Percentiles rank a stretch among this genome's conserved stretches.
phyloP scores from a whole-genome alignment of 345 rosid genomes.

The Nasturtium officinale region DNA sequence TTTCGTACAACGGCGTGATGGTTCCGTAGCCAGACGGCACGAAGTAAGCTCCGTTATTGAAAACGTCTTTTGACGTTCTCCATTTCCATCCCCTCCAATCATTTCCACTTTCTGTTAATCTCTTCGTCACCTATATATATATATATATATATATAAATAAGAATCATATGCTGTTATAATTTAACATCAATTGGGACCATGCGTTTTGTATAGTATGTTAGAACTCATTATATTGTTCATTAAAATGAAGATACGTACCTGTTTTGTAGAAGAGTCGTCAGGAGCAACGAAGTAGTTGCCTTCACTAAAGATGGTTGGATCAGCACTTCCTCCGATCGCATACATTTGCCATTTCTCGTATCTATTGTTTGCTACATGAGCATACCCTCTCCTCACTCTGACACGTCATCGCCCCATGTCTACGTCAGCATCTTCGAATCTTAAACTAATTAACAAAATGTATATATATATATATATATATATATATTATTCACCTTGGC shows the following conservation, averaged over 20 bases:
- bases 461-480: background rate
- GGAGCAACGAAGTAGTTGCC: constrained; percentile 87
- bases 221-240: background rate
- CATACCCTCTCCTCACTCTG: constrained; percentile 73
- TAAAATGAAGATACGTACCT: constrained; percentile 46
- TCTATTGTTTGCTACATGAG: constrained; percentile 87
- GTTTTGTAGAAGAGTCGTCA: constrained; percentile 48
- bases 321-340: constrained; percentile 90
- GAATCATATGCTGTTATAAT: background rate
- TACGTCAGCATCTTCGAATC: constrained; percentile 16
- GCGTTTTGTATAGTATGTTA: background rate
- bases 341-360: constrained; percentile 93
- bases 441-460: background rate
- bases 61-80: constrained; percentile 77
- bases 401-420: constrained; percentile 19
- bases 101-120: constrained; percentile 50
- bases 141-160: too few relatives aligned
- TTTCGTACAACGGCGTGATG: constrained; percentile 56
- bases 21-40: constrained; percentile 83
- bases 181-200: background rate
- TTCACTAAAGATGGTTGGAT: constrained; percentile 91
- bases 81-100: constrained; percentile 75
- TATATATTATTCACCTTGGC: constrained; percentile 90
- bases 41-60: constrained; percentile 84
- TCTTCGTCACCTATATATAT: constrained; percentile 77